Evolutionary conservation across 345 rosid genomes (phyloP).

Genomic region (thale cress (Arabidopsis thaliana)): TAIR10.1 NC_003070.9:4157001-4157500

Average conservation of each 20-base stretch:
- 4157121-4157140: slow-evolving; percentile 66
- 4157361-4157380: slow-evolving; percentile 68
- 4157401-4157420: slow-evolving; percentile 77
- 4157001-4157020: not conserved
- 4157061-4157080: slow-evolving; percentile 75
- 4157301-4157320: slow-evolving; percentile 88
- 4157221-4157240: slow-evolving; percentile 50
- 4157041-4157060: slow-evolving; percentile 39
- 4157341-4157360: slow-evolving; percentile 86
- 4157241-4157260: slow-evolving; percentile 94
- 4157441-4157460: slow-evolving; percentile 35
- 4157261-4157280: slow-evolving; percentile 87
- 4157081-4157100: slow-evolving; percentile 70
- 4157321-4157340: slow-evolving; percentile 73
- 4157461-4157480: not conserved
- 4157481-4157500: slow-evolving; percentile 6
- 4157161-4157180: not conserved
- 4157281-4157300: slow-evolving; percentile 79
- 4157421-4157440: slow-evolving; percentile 39
- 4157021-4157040: not conserved
- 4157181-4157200: not conserved
- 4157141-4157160: slow-evolving; percentile 64
- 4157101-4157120: slow-evolving; percentile 65
- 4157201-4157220: not conserved
- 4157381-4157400: slow-evolving; percentile 79